Evolutionary conservation across 208 protist species (phyloP).

Genomic region (Phytomonas francai): DNA sequence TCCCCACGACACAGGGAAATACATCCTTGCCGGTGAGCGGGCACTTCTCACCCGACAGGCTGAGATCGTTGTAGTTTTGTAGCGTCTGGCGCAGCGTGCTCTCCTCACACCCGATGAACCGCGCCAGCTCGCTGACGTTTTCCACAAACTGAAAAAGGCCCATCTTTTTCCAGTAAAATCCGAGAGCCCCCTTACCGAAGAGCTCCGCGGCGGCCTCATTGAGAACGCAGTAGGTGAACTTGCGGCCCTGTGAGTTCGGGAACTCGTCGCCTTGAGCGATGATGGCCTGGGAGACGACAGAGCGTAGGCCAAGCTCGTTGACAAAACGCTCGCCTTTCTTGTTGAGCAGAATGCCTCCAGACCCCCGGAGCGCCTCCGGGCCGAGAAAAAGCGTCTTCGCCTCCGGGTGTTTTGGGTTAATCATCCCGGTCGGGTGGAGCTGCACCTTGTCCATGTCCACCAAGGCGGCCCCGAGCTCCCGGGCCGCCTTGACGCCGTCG

Average conservation of each 20-base stretch:
- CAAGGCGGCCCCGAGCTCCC: conserved; percentile 56
- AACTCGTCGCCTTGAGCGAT: conserved; percentile 60
- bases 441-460: conserved; percentile 93
- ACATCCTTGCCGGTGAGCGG: conserved; percentile 72
- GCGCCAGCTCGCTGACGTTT: conserved; percentile 43
- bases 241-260: conserved; percentile 42
- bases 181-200: conserved; percentile 69
- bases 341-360: conserved; percentile 92
- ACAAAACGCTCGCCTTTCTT: conserved; percentile 88
- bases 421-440: conserved; percentile 94
- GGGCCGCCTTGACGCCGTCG: conserved; percentile 73
- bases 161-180: conserved; percentile 77
- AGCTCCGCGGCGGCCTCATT: conserved; percentile 59
- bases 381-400: conserved; percentile 90
- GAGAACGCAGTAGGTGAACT: conserved; percentile 80
- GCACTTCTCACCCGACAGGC: conserved; percentile 25
- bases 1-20: conserved; percentile 60
- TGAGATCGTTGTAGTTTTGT: conserved; percentile 41
- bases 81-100: conserved; percentile 34
- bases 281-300: conserved; percentile 91
- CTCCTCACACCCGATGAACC: conserved; percentile 59
- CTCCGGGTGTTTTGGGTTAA: conserved; percentile 87
- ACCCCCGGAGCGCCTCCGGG: conserved; percentile 93
- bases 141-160: conserved; percentile 64
- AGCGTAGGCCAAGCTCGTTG: conserved; percentile 93